Evolutionary conservation across 1,284 basidiomycete species (phyloP).

Genomic region (Sporisorium reilianum): DNA sequence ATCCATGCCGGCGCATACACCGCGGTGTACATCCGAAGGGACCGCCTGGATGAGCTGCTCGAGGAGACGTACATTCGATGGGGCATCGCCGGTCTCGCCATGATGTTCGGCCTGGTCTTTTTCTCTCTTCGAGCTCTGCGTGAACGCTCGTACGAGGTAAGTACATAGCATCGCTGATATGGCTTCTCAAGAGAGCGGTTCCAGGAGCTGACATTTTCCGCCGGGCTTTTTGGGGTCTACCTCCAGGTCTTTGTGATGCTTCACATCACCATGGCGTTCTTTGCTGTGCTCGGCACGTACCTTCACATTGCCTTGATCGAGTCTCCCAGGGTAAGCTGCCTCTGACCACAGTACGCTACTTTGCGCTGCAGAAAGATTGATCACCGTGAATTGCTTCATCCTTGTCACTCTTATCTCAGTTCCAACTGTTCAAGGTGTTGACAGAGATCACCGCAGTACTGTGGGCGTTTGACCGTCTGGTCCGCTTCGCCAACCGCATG

Average conservation of each 20-base stretch:
- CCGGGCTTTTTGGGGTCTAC: not conserved
- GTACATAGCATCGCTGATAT: not conserved
- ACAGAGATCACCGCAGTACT: constrained; percentile 37
- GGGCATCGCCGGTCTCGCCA: constrained; percentile 53
- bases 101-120: constrained; percentile 47
- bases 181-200: not conserved
- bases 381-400: not conserved
- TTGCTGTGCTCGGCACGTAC: constrained; percentile 62
- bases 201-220: not conserved
- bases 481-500: constrained; percentile 30
- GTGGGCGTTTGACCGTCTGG: constrained; percentile 48
- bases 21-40: constrained; percentile 12
- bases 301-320: constrained; percentile 62
- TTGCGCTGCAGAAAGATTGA: not conserved
- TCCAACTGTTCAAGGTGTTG: constrained; percentile 33
- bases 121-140: constrained; percentile 39
- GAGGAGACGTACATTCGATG: constrained; percentile 59
- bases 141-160: constrained; percentile 43
- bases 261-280: constrained; percentile 64
- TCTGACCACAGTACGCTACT: not conserved
- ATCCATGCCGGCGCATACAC: constrained; percentile 59
- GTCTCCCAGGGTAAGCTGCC: constrained; percentile 25
- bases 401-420: constrained; percentile 2
- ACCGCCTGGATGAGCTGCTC: constrained; percentile 15
- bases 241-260: constrained; percentile 58